phyloP scores from a whole-genome alignment of 2,329 filamentous ascomycete species.

The Clathrospora elynae region DNA sequence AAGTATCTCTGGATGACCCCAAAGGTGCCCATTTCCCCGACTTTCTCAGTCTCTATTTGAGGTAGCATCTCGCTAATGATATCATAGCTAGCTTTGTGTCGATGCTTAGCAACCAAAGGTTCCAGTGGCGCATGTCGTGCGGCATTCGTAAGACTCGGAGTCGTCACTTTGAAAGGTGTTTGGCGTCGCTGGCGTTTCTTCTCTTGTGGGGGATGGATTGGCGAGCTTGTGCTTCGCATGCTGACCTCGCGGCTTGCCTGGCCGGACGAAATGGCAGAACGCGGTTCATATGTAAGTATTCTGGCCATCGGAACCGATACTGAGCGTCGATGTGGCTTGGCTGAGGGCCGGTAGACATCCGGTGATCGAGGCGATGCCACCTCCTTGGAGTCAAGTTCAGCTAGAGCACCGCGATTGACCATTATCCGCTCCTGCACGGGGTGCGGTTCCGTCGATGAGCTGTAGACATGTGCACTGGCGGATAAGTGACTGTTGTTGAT shows the following conservation, averaged over 20 bases:
- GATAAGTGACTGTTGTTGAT: slow-evolving; percentile 6
- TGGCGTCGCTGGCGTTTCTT: slow-evolving; percentile 36
- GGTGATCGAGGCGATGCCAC: slow-evolving; percentile 11
- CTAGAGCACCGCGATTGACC: slow-evolving; percentile 16
- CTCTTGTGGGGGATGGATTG: slow-evolving; percentile 13
- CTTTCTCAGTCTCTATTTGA: slow-evolving; percentile 30
- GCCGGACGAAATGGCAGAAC: slow-evolving; percentile 6
- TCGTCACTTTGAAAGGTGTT: slow-evolving; percentile 30
- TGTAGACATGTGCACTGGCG: slow-evolving; percentile 8
- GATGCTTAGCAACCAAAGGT: slow-evolving; percentile 34
- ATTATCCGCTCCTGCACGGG: slow-evolving; percentile 13
- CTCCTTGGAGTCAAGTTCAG: slow-evolving; percentile 28
- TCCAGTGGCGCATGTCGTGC: slow-evolving; percentile 35
- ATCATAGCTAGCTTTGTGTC: slow-evolving; percentile 27
- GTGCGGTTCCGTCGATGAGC: slow-evolving; percentile 19
- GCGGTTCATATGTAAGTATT: slow-evolving; percentile 18
- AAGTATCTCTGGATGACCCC: slow-evolving; percentile 41
- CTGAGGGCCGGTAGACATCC: slow-evolving; percentile 16
- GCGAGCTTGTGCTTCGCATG: slow-evolving; percentile 14
- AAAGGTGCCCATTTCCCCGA: slow-evolving; percentile 32
- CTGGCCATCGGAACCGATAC: slow-evolving; percentile 23
- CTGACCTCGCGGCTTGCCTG: slow-evolving; percentile 16
- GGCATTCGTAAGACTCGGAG: slow-evolving; percentile 7
- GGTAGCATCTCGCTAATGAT: slow-evolving; percentile 27
- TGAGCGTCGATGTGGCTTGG: slow-evolving; percentile 19